Evolutionary conservation across 257 asterid genomes (phyloP), one percentile per base, ranked within the genome.

Genomic region (Primulina tabacum): DNA sequence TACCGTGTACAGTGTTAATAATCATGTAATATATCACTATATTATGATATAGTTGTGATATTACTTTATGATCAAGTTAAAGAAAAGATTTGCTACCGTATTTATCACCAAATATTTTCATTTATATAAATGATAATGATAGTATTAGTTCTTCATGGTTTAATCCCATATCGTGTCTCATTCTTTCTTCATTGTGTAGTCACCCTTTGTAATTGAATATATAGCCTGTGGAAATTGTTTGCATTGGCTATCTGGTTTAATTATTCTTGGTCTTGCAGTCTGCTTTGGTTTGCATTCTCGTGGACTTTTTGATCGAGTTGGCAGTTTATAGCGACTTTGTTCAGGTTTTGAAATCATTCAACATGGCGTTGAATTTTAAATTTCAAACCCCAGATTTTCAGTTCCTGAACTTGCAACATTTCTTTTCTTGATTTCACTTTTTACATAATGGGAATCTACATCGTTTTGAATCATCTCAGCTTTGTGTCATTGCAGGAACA

Each of bases 321-420:
- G 89, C 86, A 17, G 62, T 89, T 77, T 90, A 93, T 87, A 83
- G 87, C 73, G 35, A 82, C 79, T 89, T 65, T 75, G 71, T 90
- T 65, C 97, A 93, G 97, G 98, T 92, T 72, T 16, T 72, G 55
- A 9, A 60, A 71, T 66, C 64, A 60, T 77, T 80, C 68, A 34
- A 32, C 2, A 5, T 34, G 29, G 62, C 71, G 52, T 65, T 26
- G 35, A 2, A 50, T 71, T 47, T 58, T 29, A 55, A 33, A 18
- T 33, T 71, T 59, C 29, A 0, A 28, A 18, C 64, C 8, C 3
- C 34, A 53, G 21, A 68, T 67, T 60, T 64, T 67, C 52, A 17
- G 29, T 16, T 73, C 47, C 61, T 66, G 33, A 28, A 71, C 37
- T 28, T 58, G 33, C 14, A 8, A 65, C 38, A 38, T 10, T 70